Base-by-base conservation (phyloP, 2,329 filamentous ascomycete species). In the Pestalotiopsis sp. region DNA sequence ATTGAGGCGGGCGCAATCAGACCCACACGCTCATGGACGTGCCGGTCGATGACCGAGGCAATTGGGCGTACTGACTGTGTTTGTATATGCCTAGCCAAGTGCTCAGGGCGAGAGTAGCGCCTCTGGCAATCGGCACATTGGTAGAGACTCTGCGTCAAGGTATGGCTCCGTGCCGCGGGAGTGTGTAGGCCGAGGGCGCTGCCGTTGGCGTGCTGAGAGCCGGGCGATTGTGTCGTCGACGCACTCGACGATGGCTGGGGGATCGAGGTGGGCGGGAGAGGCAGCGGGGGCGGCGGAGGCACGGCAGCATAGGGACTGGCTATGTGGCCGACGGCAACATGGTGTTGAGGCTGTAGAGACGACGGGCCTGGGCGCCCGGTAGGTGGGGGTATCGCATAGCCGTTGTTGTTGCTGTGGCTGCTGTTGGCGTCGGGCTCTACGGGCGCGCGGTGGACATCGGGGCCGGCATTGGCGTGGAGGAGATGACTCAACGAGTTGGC, bases 81-180 rank as follows among this genome's bases (percentile, higher is more conserved):
- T 65, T 75, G 74, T n/a, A 75, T 75, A 57, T 75, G 74, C 7
- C 74, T 69, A 36, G 86, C 85, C 12, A 87, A 82, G 72, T 87
- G 85, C 73, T 87, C 86, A 3, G 85, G 85, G 13, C 85, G 82
- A 49, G 84, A 86, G 72, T 87, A 87, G 20, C 84, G 80, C 70
- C 82, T 80, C 64, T 84, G 81, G 72, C 85, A 87, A 71, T 87
- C 83, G 64, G 83, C 83, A 69, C 85, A 87, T 66, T 86, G 84
- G 71, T 87, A 84, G 23, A 83, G 71, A 49, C 81, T 82, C 65
- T 72, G 67, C 12, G 71, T 73, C 66, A 71, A 70, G 39, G 69
- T 67, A 60, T 75, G 74, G 57, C 72, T 74, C 20, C 68, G 69
- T 67, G 64, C 66, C 65, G 45, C 66, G 64, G 59, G 70, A 68